phyloP scores from a whole-genome alignment of 1,284 basidiomycete genomes.

The Thelephora terrestris region DNA sequence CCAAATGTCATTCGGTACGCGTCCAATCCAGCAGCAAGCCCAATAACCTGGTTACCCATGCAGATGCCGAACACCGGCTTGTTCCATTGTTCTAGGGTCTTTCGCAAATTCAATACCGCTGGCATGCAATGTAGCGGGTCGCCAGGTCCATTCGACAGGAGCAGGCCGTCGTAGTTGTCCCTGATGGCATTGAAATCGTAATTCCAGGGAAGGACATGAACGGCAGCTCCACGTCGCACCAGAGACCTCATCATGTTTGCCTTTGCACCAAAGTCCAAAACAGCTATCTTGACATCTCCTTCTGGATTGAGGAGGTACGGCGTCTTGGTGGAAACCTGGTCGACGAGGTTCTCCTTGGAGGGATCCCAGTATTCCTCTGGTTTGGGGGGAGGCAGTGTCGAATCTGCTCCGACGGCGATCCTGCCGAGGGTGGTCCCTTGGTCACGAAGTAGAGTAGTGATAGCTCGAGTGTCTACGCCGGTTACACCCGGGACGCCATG shows the following conservation, averaged over 20 bases:
- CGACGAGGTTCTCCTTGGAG: conserved; percentile 85
- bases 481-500: conserved; percentile 90
- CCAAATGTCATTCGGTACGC: conserved; percentile 97
- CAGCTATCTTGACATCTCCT: conserved; percentile 86
- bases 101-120: conserved; percentile 72
- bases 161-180: conserved; percentile 90
- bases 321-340: conserved; percentile 80
- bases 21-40: conserved; percentile 93
- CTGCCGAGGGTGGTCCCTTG: conserved; percentile 96
- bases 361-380: conserved; percentile 87
- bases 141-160: conserved; percentile 95
- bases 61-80: conserved; percentile 97
- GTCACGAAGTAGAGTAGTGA: conserved; percentile 89
- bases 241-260: conserved; percentile 95
- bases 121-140: conserved; percentile 88
- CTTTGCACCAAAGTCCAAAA: conserved; percentile 96
- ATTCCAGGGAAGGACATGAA: conserved; percentile 97
- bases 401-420: conserved; percentile 77
- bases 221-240: conserved; percentile 80
- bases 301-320: conserved; percentile 83
- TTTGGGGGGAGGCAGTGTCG: conserved; percentile 46
- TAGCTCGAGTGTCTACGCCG: conserved; percentile 95
- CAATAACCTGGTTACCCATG: conserved; percentile 98
- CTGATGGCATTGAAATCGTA: conserved; percentile 89
- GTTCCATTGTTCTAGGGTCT: conserved; percentile 81